Evolutionary conservation across 1,284 basidiomycete species (phyloP).

Genomic region (Cronartium quercuum): DNA sequence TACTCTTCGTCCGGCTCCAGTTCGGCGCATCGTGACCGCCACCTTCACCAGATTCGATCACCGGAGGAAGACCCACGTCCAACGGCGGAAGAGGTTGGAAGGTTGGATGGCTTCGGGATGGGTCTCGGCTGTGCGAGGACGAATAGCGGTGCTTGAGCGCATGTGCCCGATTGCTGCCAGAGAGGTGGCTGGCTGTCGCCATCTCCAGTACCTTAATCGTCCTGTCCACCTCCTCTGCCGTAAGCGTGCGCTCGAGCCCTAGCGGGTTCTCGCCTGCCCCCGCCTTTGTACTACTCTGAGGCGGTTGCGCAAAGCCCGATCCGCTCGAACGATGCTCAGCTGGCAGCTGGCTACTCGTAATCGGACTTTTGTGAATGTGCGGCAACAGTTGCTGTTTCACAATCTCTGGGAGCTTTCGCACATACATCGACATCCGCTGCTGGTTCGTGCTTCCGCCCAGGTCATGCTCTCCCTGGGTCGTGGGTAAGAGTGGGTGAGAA

Average conservation of each 20-base stretch:
- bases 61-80: neutral
- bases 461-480: slow-evolving; percentile 1
- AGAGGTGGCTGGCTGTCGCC: slow-evolving; percentile 34
- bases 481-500: slow-evolving; percentile 47
- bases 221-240: slow-evolving; percentile 26
- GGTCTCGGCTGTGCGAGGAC: slow-evolving; percentile 5
- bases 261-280: neutral
- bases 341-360: neutral
- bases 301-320: neutral
- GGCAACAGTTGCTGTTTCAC: slow-evolving; percentile 47
- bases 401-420: slow-evolving; percentile 43
- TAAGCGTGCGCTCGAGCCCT: slow-evolving; percentile 12
- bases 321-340: neutral
- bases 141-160: neutral
- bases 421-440: slow-evolving; percentile 38
- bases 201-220: slow-evolving; percentile 31
- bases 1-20: slow-evolving; percentile 80
- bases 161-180: neutral
- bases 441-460: slow-evolving; percentile 8
- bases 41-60: slow-evolving; percentile 55
- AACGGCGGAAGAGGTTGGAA: neutral
- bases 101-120: neutral
- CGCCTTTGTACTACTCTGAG: neutral
- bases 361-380: slow-evolving; percentile 27
- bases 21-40: slow-evolving; percentile 92